Evolutionary conservation across 345 rosid species (phyloP).

Genomic region (Aegle marmelos): DNA sequence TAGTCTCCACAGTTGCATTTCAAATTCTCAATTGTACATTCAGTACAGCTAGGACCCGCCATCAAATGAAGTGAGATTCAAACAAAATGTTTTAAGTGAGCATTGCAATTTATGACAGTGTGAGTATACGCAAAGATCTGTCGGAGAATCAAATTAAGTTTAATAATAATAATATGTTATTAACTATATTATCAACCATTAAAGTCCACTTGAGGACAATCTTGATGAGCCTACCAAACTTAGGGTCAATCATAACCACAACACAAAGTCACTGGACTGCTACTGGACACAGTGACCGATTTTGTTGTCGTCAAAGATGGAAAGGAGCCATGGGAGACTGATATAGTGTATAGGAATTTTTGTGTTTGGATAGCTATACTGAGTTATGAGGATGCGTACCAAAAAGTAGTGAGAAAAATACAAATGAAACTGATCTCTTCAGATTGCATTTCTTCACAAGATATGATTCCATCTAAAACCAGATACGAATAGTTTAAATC

Average conservation of each 20-base stretch:
- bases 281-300: neutral
- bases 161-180: neutral
- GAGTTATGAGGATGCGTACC: neutral
- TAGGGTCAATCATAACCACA: neutral
- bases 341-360: neutral
- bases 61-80: neutral
- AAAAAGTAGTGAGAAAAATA: neutral
- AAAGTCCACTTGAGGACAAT: neutral
- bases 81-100: neutral
- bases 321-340: neutral
- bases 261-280: neutral
- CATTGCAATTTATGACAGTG: neutral
- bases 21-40: neutral
- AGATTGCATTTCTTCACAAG: neutral
- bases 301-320: neutral
- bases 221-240: neutral
- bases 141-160: neutral
- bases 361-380: neutral
- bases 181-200: neutral
- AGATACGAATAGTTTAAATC: too few species aligned
- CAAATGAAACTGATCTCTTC: neutral
- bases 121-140: neutral
- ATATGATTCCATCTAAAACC: neutral
- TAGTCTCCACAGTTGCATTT: neutral
- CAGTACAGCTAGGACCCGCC: neutral